Evolutionary conservation across 1,284 basidiomycete species (phyloP).

Genomic region (Ganoderma boninense): DNA sequence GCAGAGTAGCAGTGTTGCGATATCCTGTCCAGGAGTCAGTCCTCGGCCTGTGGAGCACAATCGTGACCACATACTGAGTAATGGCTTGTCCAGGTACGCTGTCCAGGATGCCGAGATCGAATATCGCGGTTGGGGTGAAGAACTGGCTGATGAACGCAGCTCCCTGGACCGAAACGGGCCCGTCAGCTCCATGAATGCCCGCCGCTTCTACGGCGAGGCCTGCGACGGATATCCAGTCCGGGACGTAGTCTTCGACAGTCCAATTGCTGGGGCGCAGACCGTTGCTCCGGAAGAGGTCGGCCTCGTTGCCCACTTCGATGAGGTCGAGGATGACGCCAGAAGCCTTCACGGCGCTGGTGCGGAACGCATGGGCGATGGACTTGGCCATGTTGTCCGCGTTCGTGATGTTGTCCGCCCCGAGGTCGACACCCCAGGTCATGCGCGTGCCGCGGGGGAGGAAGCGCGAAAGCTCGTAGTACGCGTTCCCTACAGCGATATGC

Average conservation of each 20-base stretch:
- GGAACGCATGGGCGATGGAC: conserved; percentile 61
- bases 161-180: conserved; percentile 56
- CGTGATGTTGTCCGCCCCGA: conserved; percentile 50
- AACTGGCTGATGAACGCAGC: conserved; percentile 60
- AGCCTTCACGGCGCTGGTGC: conserved; percentile 46
- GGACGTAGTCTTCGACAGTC: conserved; percentile 57
- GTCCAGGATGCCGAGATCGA: conserved; percentile 30
- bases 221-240: conserved; percentile 51
- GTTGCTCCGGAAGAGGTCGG: conserved; percentile 64
- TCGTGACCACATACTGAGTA: neutral
- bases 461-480: conserved; percentile 61
- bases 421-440: conserved; percentile 73
- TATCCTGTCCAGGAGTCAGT: conserved; percentile 50
- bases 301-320: conserved; percentile 55
- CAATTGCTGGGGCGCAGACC: conserved; percentile 54
- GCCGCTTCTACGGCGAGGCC: conserved; percentile 42
- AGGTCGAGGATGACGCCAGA: conserved; percentile 47
- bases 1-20: conserved; percentile 71
- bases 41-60: neutral
- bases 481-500: conserved; percentile 60
- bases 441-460: conserved; percentile 63
- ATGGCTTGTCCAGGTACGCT: neutral
- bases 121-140: conserved; percentile 65
- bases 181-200: conserved; percentile 34
- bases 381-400: conserved; percentile 56